Base-by-base conservation (phyloP, 176 grass and related monocot species). In the Hsuehochloa calcarea region DNA sequence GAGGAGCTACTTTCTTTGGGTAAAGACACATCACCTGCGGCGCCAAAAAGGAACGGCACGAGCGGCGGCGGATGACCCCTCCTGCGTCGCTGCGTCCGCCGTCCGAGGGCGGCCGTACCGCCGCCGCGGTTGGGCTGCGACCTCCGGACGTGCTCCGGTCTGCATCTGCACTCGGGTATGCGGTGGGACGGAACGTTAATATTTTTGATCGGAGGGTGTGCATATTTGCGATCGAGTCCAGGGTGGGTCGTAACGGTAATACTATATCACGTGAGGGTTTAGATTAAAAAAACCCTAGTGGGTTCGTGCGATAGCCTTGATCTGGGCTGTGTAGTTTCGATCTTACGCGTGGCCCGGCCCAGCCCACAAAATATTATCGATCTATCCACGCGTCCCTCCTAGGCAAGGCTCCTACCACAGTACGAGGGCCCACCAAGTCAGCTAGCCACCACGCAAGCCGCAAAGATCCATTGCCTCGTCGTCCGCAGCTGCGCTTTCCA, bases 391-490 rank as follows among this genome's bases (percentile, higher is more conserved):
- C 7, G 11, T 35, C 15, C 15, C 27, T 49, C 13, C 39, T 40
- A 6, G 6, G 5, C 39, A 7, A 6, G 6, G 5, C 31, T 12
- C 16, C 15, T 11, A 17, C 46, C 43, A 72, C 88, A 50, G 47
- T 1, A 47, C 4, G 29, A 1, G 74, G 88, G 77, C 22, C 82
- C 88, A 70, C 87, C 49, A 41, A 12, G 39, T 65, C 62, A 17
- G 29, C 62, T 65, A 65, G 51, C 77, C 31, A 85, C 66, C 51
- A 86, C 79, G 10, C 47, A 59, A 73, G 5, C 74, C 85, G 35
- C 41, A 65, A 62, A 56, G 70, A 80, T 75, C 64, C 39, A 23
- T 64, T 52, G 65, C 84, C 68, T 41, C 75, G 61, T 80, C 75
- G 75, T 70, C 80, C 65, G 15, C 56, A 78, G 54, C n/a, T 34